These are phyloP conservation scores for Peronospora destructor DNA, from an alignment of 352 stramenopile genomes.

Conservation along the genomic window DNA sequence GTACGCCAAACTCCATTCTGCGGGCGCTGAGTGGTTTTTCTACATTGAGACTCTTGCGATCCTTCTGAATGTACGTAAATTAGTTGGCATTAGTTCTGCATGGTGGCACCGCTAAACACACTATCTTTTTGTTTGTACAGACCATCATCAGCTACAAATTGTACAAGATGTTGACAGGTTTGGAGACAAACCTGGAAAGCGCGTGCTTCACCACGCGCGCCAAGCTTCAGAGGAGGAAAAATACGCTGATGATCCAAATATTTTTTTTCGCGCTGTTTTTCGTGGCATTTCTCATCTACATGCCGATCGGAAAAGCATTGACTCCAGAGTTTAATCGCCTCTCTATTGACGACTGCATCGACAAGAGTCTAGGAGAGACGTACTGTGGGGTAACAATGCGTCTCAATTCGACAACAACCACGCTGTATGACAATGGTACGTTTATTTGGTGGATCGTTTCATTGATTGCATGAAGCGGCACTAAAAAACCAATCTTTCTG, in stretches of 20 bases:
- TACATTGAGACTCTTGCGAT: slow-evolving; percentile 44
- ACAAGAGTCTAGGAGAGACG: slow-evolving; percentile 39
- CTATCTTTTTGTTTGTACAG: slow-evolving; percentile 5
- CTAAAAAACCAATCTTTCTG: slow-evolving; percentile 1
- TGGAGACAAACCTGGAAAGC: slow-evolving; percentile 31
- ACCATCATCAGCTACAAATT: slow-evolving; percentile 46
- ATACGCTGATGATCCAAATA: slow-evolving; percentile 38
- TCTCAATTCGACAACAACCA: slow-evolving; percentile 52
- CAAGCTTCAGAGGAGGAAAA: slow-evolving; percentile 31
- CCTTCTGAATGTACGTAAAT: slow-evolving; percentile 38
- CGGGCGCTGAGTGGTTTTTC: slow-evolving; percentile 56
- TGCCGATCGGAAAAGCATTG: slow-evolving; percentile 38
- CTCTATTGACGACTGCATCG: slow-evolving; percentile 46
- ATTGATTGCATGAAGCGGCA: not conserved
- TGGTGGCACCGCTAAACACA: not conserved
- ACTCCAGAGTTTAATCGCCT: slow-evolving; percentile 23
- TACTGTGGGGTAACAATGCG: slow-evolving; percentile 60
- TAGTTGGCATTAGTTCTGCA: not conserved
- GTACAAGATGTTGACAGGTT: slow-evolving; percentile 29
- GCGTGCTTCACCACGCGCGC: slow-evolving; percentile 17
- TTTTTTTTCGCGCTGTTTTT: slow-evolving; percentile 44
- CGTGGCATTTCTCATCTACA: slow-evolving; percentile 54
- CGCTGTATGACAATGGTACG: slow-evolving; percentile 65
- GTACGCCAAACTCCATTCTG: slow-evolving; percentile 34
- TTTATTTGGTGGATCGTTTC: not conserved